A percentile compares a stretch with the other conserved stretches of the same genome.
Evolutionary conservation across 164 flowering plant genomes (phyloP).

Genomic region (Platanus orientalis): DNA sequence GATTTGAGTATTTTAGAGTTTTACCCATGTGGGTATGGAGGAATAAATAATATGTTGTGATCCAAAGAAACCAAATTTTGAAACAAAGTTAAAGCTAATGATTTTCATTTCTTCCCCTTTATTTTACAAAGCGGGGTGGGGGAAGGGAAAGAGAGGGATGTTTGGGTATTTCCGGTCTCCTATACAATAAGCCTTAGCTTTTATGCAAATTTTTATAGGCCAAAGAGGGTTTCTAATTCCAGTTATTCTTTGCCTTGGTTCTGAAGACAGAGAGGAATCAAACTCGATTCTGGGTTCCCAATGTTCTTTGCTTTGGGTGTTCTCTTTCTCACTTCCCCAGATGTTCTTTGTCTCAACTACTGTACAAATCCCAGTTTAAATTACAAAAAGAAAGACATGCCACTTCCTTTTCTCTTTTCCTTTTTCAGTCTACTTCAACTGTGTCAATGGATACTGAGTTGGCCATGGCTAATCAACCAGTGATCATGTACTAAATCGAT

Average conservation of each 20-base stretch:
- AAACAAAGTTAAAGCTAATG: slow-evolving; percentile 1
- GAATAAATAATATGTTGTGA: slow-evolving; percentile 41
- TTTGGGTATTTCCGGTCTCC: slow-evolving; percentile 60
- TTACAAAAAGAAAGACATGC: slow-evolving; percentile 29
- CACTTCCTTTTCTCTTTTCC: slow-evolving; percentile 12
- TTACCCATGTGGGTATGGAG: slow-evolving; percentile 44
- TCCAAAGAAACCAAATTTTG: slow-evolving; percentile 33
- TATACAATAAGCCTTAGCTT: slow-evolving; percentile 66
- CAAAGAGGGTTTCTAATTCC: slow-evolving; percentile 25
- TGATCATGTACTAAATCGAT: too few species aligned
- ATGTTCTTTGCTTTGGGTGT: too few species aligned
- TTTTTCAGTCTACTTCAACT: too few species aligned
- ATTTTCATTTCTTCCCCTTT: not conserved
- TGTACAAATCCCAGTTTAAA: slow-evolving; percentile 6
- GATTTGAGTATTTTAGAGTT: slow-evolving; percentile 28
- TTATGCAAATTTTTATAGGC: slow-evolving; percentile 36
- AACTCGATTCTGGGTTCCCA: slow-evolving; percentile 19
- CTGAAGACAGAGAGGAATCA: slow-evolving; percentile 41
- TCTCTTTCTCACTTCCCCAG: too few species aligned
- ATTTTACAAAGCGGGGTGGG: slow-evolving; percentile 8
- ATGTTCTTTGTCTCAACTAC: too few species aligned
- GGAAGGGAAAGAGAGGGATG: slow-evolving; percentile 17
- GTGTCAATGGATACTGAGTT: too few species aligned
- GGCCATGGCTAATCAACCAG: too few species aligned
- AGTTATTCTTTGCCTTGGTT: slow-evolving; percentile 52